Base-by-base conservation (phyloP, 176 grass and related monocot genomes). In the Canna indica region DNA sequence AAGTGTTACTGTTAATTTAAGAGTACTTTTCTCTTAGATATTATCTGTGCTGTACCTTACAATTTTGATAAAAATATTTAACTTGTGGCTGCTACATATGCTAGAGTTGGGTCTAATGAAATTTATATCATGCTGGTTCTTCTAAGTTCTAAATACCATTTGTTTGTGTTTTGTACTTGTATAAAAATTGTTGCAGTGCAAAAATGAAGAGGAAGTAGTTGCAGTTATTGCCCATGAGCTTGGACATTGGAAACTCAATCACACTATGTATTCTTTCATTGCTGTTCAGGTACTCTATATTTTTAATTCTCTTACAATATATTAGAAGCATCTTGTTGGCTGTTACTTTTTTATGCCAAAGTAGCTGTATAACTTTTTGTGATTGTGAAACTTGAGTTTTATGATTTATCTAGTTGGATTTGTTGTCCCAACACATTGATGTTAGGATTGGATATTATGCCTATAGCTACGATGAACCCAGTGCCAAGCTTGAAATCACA, bases 191-290 rank as follows among this genome's bases (percentile, higher is more conserved):
- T 83, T 85, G 76, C 83, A 99, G 95, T 99, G 90, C 78, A 85
- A 73, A 70, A 81, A 86, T 71, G 89, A 87, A 73, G 90, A 93
- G 73, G 95, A 99, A 78, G 89, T 93, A 72, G 95, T 99, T 83
- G 91, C 95, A 73, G 95, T 99, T 52, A 87, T 99, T 84, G 95
- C 86, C 56, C 95, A 99, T 78, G 95, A 99, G 83, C 90, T 99
- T 82, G 95, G 95, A 67, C 95, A 99, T 66, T 99, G 95, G 95
- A 99, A 99, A 81, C 95, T 94, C 46, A 99, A 77, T 73, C 95
- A 94, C 79, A 93, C 84, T 27, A 68, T 92, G 32, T 99, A 94
- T 85, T 87, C 90, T 35, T 93, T 99, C 77, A 76, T 94, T 76
- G 87, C 84, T 66, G 82, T 99, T 57, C 90, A 99, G 94, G 94